Conservation (phyloP, 495 filamentous ascomycete genomes). For the Pseudomonodictys pantanalensis region DNA sequence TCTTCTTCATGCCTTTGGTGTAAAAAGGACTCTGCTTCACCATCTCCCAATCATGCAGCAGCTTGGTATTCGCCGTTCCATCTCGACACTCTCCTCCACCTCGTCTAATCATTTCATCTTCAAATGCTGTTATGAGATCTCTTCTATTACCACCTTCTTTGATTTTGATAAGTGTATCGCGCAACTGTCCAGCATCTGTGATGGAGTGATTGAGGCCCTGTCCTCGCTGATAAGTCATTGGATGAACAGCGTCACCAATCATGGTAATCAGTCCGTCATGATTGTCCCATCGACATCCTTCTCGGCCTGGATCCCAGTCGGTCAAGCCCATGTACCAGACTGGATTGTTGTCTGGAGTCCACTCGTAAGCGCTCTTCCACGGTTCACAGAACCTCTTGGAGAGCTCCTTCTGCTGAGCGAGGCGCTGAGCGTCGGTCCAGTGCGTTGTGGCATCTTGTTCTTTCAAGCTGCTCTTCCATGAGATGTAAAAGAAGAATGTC, state of each 20-base stretch:
- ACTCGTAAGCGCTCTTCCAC: slow-evolving; percentile 31
- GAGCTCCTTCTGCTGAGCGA: slow-evolving; percentile 28
- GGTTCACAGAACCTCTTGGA: slow-evolving; percentile 30
- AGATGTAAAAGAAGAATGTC: slow-evolving; percentile 37
- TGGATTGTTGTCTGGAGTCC: slow-evolving; percentile 22
- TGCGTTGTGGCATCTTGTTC: slow-evolving; percentile 30
- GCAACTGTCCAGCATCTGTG: slow-evolving; percentile 43
- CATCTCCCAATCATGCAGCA: slow-evolving; percentile 44
- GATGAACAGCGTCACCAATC: slow-evolving; percentile 53
- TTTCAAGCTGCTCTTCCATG: slow-evolving; percentile 15
- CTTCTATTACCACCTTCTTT: slow-evolving; percentile 20
- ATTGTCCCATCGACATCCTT: slow-evolving; percentile 44
- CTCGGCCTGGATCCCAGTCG: slow-evolving; percentile 31
- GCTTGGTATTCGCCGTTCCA: slow-evolving; percentile 36
- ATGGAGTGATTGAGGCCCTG: slow-evolving; percentile 53
- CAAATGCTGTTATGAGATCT: slow-evolving; percentile 34
- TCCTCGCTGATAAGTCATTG: slow-evolving; percentile 52
- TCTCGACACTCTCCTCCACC: slow-evolving; percentile 36
- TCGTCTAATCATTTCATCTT: slow-evolving; percentile 41
- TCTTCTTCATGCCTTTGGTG: slow-evolving; percentile 27
- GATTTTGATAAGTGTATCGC: slow-evolving; percentile 33
- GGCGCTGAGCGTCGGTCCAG: slow-evolving; percentile 28
- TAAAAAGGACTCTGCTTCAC: slow-evolving; percentile 29
- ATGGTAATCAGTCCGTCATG: slow-evolving; percentile 46
- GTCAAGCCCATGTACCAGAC: slow-evolving; percentile 30